phyloP scores from a whole-genome alignment of 208 protist genomes.

The Hexamita inflata region DNA sequence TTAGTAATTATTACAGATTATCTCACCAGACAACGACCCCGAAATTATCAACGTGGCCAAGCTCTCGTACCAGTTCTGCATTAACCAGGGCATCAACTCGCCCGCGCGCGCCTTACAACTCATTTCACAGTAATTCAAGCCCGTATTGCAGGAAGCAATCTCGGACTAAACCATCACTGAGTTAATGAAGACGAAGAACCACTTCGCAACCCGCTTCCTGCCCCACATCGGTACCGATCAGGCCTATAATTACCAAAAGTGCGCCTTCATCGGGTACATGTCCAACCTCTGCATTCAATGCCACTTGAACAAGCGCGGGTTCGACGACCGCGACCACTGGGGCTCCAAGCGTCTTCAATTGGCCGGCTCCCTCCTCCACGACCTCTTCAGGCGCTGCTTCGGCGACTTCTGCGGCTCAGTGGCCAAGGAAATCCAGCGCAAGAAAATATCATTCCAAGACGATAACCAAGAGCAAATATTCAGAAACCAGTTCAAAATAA shows the following conservation, averaged over 20 bases:
- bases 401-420: neutral
- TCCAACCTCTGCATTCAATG: conserved; percentile 21
- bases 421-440: neutral
- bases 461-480: neutral
- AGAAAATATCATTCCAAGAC: neutral
- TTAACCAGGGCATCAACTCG: too few relatives aligned
- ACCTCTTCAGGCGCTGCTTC: conserved; percentile 27
- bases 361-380: conserved; percentile 26
- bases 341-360: conserved; percentile 35
- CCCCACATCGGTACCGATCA: conserved; percentile 28
- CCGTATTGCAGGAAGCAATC: too few relatives aligned
- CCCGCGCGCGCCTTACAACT: neutral
- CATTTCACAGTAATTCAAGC: too few relatives aligned
- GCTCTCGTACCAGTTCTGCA: too few relatives aligned
- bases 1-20: neutral
- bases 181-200: neutral
- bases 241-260: conserved; percentile 15
- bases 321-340: conserved; percentile 30
- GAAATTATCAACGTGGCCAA: conserved; percentile 19
- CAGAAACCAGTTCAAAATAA: neutral
- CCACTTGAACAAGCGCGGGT: neutral
- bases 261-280: conserved; percentile 31
- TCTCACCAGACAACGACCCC: neutral
- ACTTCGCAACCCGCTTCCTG: conserved; percentile 28
- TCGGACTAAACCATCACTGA: too few relatives aligned